Base-by-base conservation (phyloP, 768 basidiomycete genomes). In the Podaxis sp. region DNA sequence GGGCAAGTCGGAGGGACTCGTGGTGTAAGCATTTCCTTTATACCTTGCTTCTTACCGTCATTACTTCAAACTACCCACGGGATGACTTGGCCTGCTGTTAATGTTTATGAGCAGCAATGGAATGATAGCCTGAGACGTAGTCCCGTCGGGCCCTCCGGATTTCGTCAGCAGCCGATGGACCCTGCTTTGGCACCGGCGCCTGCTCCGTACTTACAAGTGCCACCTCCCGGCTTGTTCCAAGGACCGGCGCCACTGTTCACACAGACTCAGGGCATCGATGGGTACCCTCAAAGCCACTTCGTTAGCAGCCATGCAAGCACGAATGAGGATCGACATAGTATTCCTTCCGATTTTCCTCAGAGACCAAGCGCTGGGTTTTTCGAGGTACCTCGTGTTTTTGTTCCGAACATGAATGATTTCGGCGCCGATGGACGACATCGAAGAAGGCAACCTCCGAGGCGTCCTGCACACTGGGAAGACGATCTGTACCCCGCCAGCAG, bases 401-500 rank as follows among this genome's bases (percentile, higher is more conserved):
- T 50, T 59, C 49, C 36, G 36, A 51, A 24, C 33, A 50, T 15
- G 3, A n/a, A 15, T 44, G 15, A 28, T 40, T 6, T 49, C 2
- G 48, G 30, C 17, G 24, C 38, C 11, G 58, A 52, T n/a, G 49
- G n/a, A 52, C 49, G 37, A 38, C 37, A 38, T 22, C 48, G 30
- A 33, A 37, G 22, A 6, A 37, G 30, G 24, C 58, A 26, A 11
- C 54, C 46, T 30, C 30, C 33, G 20, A 52, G 58, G 36, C 58
- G 37, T n/a, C 58, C 58, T 50, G 11, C 58, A 2, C 58, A 59
- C 33, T 59, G 58, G 48, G 58, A 59, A 24, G 58, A 59, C 37
- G 37, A 59, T 49, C 58, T 36, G 13, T 59, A 59, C 11, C 33
- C 58, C 4, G 33, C 58, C 10, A 59, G 48, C 37, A 59, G 49